Conservation (phyloP, 1,284 basidiomycete genomes). For the Boletus sp. region DNA sequence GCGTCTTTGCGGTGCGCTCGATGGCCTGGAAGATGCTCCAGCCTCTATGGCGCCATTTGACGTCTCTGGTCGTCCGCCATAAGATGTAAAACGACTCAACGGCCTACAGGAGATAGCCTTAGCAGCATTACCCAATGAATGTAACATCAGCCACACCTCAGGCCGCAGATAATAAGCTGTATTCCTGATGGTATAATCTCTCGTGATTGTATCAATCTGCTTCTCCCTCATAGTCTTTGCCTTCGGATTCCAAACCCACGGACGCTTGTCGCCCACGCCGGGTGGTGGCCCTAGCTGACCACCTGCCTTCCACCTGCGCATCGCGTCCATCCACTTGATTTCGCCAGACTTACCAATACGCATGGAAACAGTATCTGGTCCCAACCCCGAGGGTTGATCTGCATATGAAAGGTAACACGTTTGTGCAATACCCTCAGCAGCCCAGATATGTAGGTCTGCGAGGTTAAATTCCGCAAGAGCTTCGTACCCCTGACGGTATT, state of each 20-base stretch:
- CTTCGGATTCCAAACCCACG: constrained; percentile 26
- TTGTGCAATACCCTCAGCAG: constrained; percentile 63
- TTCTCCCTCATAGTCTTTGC: constrained; percentile 21
- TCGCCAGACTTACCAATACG: constrained; percentile 28
- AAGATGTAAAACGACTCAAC: constrained; percentile 67
- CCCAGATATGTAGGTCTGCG: constrained; percentile 57
- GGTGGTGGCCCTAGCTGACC: constrained; percentile 48
- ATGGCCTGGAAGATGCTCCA: constrained; percentile 75
- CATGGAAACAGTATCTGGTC: constrained; percentile 56
- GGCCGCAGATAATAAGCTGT: constrained; percentile 55
- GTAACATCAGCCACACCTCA: constrained; percentile 44
- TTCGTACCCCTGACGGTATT: constrained; percentile 34
- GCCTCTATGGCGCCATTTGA: constrained; percentile 70
- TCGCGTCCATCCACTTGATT: constrained; percentile 49
- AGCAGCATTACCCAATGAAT: background rate
- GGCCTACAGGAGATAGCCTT: constrained; percentile 39
- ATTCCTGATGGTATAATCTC: constrained; percentile 42
- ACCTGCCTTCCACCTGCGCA: constrained; percentile 48
- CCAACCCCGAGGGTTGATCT: constrained; percentile 58
- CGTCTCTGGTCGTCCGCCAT: constrained; percentile 67
- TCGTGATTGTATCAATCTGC: constrained; percentile 26
- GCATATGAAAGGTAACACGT: constrained; percentile 65
- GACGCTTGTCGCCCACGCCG: constrained; percentile 44
- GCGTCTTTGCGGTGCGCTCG: constrained; percentile 52
- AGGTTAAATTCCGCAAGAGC: constrained; percentile 42